Conservation (phyloP, 2,329 filamentous ascomycete genomes). For the Polychaeton citri region DNA sequence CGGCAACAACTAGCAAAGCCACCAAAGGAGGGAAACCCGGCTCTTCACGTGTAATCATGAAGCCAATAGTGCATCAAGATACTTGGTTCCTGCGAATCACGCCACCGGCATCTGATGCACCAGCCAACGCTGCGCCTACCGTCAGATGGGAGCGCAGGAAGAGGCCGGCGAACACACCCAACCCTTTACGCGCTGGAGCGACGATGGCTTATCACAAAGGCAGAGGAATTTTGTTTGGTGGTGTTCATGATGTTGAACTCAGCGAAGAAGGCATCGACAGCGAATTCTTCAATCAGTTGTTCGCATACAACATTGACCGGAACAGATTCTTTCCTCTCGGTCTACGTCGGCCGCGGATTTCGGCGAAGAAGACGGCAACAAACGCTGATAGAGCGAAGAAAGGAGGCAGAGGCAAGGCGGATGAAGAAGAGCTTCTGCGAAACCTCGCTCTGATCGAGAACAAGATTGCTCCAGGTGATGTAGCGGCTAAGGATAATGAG, state of each 20-base stretch:
- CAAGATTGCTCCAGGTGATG: conserved; percentile 48
- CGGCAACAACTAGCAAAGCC: conserved; percentile 43
- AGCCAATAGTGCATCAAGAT: conserved; percentile 85
- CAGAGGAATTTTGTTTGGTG: conserved; percentile 82
- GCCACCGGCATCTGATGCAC: conserved; percentile 54
- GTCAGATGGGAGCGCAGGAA: conserved; percentile 90
- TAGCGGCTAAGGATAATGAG: conserved; percentile 8
- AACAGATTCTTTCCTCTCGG: conserved; percentile 85
- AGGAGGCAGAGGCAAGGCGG: conserved; percentile 66
- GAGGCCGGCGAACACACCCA: conserved; percentile 77
- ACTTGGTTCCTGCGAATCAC: conserved; percentile 83
- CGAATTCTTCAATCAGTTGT: conserved; percentile 88
- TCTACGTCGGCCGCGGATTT: conserved; percentile 55
- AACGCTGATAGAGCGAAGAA: conserved; percentile 42
- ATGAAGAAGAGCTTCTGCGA: conserved; percentile 77
- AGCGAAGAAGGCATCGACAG: conserved; percentile 74
- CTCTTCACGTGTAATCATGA: conserved; percentile 55
- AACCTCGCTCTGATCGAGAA: conserved; percentile 79
- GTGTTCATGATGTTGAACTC: conserved; percentile 52
- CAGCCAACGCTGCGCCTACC: conserved; percentile 51
- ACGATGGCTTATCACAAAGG: conserved; percentile 95
- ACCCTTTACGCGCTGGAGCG: conserved; percentile 69
- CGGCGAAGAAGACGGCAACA: conserved; percentile 40
- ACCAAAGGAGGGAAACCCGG: conserved; percentile 46
- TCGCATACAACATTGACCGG: conserved; percentile 87